Evolutionary conservation across 345 rosid species (phyloP), one percentile per base, ranked within the genome.

Genomic region (Diplotaxis tenuifolia): DNA sequence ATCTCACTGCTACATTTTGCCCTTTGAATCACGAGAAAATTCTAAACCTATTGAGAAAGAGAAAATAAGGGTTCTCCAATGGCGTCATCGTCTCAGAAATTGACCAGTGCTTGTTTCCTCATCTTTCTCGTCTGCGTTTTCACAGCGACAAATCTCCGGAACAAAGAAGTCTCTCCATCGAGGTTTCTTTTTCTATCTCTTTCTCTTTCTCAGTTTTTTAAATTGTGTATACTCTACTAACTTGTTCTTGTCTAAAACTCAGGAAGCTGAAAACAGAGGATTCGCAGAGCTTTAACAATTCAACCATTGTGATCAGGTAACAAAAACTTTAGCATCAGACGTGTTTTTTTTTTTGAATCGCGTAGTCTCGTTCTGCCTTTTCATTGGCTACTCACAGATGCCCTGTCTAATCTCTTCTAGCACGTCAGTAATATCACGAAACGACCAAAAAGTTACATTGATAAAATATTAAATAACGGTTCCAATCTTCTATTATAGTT

Each of bases 221-320:
- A 36, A n/a, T n/a, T 36, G 34, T 3, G 18, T 6, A 55, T 15
- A 22, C 15, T 21, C 15, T n/a, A 11, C n/a, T 57, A 22, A 42
- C 20, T 65, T 47, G 68, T 65, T 45, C 2, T 42, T 27, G 9
- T 12, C 16, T 16, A 4, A 28, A 18, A 49, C 28, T 2, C 52
- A 72, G 76, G 42, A 63, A 63, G 55, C 55, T 72, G 40, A 72
- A 72, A 72, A 63, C 76, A 34, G 62, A 72, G 70, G 70, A 72
- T 25, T 36, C 31, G 16, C 54, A 72, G 8, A 72, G 62, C 54
- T 72, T 53, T 3, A 72, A 62, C 28, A 52, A 27, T 36, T 52
- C 54, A 53, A 53, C 69, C 38, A 36, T 53, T 9, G 42, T 10
- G 55, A 52, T 29, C 1, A 72, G 53, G 75, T 62, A 36, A 72